Base-by-base conservation (phyloP, 163 green algal genomes). In the Coccomyxa subellipsoidea region DNA sequence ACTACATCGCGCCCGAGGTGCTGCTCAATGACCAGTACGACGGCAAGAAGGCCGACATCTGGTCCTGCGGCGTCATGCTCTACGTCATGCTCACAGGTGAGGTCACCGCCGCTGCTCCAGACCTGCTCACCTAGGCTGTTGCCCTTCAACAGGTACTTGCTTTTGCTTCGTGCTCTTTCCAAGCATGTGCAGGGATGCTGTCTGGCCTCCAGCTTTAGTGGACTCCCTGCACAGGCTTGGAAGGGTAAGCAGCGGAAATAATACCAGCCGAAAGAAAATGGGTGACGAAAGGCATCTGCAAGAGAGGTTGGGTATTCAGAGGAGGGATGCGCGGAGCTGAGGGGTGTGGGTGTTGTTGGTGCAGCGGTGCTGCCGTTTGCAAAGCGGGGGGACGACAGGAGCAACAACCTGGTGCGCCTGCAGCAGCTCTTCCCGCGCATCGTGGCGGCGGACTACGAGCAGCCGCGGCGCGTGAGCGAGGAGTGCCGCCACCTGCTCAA, bases 341-440 rank as follows among this genome's bases (percentile, higher is more conserved):
- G 47, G 47, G 47, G 47, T 59, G 3, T 59, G 47, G 4, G 21
- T 25, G 27, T 27, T 40, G 32, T 8, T 77, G 70, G 1, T 40
- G 79, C 79, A 83, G 95, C 95, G 31, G 95, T 94, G 86, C 89
- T 98, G 80, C 95, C 95, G 72, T 98, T 98, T 92, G 90, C 89
- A 72, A 93, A 92, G 79, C 83, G 84, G 32, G 82, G 84, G 7
- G 82, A 90, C 73, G 79, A 87, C 25, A 80, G 84, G 7, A 69
- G 69, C 77, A 86, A 88, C 82, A 86, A 86, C 59, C 72, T 89
- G 29, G 54, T 90, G 6, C 77, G 82, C 38, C 84, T 89, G 82
- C 88, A 95, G 86, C 91, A 95, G 85, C 91, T 97, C 80, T 96
- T 92, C 82, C 88, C 92, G 76, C 94, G 95, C 80, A 97, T 98